phyloP scores from a whole-genome alignment of 306 rosid genomes.

The Pueraria montana region DNA sequence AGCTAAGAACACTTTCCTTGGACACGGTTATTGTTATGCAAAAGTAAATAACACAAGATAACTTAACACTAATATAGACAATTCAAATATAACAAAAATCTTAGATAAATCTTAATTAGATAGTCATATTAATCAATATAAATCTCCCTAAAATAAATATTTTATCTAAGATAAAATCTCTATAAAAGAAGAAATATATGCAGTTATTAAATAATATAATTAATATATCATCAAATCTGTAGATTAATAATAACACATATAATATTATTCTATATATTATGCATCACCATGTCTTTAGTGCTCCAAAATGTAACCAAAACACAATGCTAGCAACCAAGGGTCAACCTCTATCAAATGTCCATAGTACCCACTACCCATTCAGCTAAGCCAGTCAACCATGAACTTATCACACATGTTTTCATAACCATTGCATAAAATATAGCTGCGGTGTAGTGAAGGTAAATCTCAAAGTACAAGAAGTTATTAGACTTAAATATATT shows the following conservation, averaged over 20 bases:
- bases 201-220: not conserved
- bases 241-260: not conserved
- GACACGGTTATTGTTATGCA: not conserved
- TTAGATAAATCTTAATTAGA: not conserved
- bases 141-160: too few species aligned
- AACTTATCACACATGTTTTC: not conserved
- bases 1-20: not conserved
- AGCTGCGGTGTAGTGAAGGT: not conserved
- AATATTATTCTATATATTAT: not conserved
- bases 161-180: not conserved
- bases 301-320: too few species aligned
- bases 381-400: not conserved
- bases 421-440: not conserved
- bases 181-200: not conserved
- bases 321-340: too few species aligned
- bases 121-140: too few species aligned
- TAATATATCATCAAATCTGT: not conserved
- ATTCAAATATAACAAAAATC: not conserved
- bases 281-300: too few species aligned
- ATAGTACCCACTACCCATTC: not conserved
- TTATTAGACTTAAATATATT: not conserved
- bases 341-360: not conserved
- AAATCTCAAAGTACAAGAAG: not conserved
- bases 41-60: not conserved
- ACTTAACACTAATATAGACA: not conserved